Percentiles rank a stretch among this genome's conserved stretches.
These are phyloP conservation scores for Metschnikowia bowlesiae DNA, from an alignment of 805 yeast species.

Conservation along the genomic window DNA sequence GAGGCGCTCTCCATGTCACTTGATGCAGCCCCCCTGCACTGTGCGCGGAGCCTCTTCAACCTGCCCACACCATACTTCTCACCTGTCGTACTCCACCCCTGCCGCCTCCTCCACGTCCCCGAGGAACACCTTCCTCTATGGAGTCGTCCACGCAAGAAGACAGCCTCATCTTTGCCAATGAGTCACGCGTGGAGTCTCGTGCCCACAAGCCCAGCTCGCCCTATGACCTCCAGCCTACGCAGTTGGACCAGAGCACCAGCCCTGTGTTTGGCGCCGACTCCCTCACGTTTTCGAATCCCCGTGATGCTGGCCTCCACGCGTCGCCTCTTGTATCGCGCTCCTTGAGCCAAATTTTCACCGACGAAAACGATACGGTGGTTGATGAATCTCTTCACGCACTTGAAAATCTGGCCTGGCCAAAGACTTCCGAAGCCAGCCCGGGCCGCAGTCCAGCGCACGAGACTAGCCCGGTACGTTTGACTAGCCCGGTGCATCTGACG, in stretches of 20 bases:
- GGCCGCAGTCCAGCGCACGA: not conserved
- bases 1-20: too few species aligned
- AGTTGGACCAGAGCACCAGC: conserved; percentile 7
- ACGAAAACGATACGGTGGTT: not conserved
- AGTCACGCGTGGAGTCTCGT: not conserved
- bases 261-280: conserved; percentile 7
- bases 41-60: too few species aligned
- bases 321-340: not conserved
- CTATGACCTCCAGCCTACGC: conserved; percentile 9
- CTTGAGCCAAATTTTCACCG: not conserved
- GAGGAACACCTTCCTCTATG: conserved; percentile 3
- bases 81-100: too few species aligned
- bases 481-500: too few species aligned
- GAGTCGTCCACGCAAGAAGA: conserved; percentile 17
- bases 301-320: not conserved
- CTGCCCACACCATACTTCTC: too few species aligned
- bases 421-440: not conserved
- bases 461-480: too few species aligned
- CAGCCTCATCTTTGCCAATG: conserved; percentile 30
- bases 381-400: not conserved
- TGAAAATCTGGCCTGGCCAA: not conserved
- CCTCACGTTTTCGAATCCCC: conserved; percentile 5
- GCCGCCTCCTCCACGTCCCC: not conserved
- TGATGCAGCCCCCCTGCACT: too few species aligned
- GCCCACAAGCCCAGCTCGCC: conserved; percentile 2